These are phyloP conservation scores for Diaporthe longicolla DNA, from an alignment of 2,329 filamentous ascomycete genomes.

Conservation along the genomic window DNA sequence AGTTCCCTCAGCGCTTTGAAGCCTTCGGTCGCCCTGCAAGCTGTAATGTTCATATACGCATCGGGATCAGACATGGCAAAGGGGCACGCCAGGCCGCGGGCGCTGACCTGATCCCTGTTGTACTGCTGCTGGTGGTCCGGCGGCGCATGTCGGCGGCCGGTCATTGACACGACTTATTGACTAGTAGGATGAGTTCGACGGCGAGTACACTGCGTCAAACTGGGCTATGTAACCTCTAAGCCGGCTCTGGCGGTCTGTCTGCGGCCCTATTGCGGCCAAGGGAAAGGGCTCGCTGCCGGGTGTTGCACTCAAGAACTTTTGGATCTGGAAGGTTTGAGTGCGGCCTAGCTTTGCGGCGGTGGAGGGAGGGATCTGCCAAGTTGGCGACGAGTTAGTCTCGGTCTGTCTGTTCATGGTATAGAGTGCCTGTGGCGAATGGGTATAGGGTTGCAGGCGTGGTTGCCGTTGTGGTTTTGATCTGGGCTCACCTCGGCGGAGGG, in stretches of 20 bases:
- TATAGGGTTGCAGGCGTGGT: background rate
- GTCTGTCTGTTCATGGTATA: background rate
- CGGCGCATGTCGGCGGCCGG: background rate
- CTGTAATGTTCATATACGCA: background rate
- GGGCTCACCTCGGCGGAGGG: constrained; percentile 11
- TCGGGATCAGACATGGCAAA: constrained; percentile 1
- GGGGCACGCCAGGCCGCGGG: constrained; percentile 7
- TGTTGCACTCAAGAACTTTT: constrained; percentile 13
- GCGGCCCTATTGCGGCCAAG: background rate
- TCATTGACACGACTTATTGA: constrained; percentile 22
- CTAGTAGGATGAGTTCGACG: background rate
- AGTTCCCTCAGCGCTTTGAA: constrained; percentile 2
- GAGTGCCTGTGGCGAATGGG: too few species aligned
- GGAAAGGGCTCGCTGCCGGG: constrained; percentile 9
- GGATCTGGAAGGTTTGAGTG: constrained; percentile 20
- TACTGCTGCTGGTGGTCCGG: background rate
- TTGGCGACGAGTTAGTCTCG: background rate
- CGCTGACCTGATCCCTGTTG: constrained; percentile 1
- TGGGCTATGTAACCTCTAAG: constrained; percentile 4
- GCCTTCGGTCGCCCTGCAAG: background rate
- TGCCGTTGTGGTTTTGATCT: too few species aligned
- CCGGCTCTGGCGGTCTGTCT: constrained; percentile 11
- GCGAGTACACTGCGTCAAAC: constrained; percentile 19
- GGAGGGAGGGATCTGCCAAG: background rate
- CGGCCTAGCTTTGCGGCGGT: background rate